Evolutionary conservation across 1,284 basidiomycete species (phyloP).

Genomic region (Pseudozyma sp.): DNA sequence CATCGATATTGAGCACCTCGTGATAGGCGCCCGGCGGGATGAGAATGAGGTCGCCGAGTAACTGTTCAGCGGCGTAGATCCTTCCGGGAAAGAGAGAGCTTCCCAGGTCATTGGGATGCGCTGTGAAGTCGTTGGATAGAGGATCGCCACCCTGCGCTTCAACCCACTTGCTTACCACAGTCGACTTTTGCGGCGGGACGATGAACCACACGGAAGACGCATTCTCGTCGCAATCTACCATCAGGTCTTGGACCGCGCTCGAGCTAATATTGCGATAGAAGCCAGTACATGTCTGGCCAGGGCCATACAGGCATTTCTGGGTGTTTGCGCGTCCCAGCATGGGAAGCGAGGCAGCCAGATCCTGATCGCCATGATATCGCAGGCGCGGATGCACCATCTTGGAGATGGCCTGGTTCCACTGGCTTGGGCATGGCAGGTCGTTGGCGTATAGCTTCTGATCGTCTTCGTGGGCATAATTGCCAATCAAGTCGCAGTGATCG

Average conservation of each 20-base stretch:
- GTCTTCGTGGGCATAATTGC: constrained; percentile 4
- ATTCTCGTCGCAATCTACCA: constrained; percentile 32
- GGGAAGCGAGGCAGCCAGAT: constrained; percentile 10
- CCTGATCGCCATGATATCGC: constrained; percentile 21
- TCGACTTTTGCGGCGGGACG: constrained; percentile 15
- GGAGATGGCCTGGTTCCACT: constrained; percentile 9
- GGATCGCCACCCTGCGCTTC: constrained; percentile 20
- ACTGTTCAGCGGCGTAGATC: constrained; percentile 9
- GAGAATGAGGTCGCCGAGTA: constrained; percentile 40
- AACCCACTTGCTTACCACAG: constrained; percentile 25
- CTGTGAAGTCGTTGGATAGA: constrained; percentile 9
- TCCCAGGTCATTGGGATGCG: constrained; percentile 26
- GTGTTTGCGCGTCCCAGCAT: constrained; percentile 6
- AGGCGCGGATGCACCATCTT: constrained; percentile 28
- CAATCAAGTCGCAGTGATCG: constrained; percentile 9
- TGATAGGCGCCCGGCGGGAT: constrained; percentile 32
- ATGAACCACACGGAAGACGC: constrained; percentile 34
- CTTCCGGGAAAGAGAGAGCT: too few relatives aligned
- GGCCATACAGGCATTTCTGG: constrained; percentile 22
- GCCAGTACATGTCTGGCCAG: constrained; percentile 25
- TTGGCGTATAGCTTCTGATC: constrained; percentile 26
- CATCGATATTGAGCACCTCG: constrained; percentile 30
- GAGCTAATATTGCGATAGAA: constrained; percentile 34
- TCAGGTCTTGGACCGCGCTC: constrained; percentile 40
- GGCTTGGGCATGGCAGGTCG: constrained; percentile 12